Evolutionary conservation across 2,329 filamentous ascomycete species (phyloP), one percentile per base, ranked within the genome.

Genomic region (Sarocladium oryzae): DNA sequence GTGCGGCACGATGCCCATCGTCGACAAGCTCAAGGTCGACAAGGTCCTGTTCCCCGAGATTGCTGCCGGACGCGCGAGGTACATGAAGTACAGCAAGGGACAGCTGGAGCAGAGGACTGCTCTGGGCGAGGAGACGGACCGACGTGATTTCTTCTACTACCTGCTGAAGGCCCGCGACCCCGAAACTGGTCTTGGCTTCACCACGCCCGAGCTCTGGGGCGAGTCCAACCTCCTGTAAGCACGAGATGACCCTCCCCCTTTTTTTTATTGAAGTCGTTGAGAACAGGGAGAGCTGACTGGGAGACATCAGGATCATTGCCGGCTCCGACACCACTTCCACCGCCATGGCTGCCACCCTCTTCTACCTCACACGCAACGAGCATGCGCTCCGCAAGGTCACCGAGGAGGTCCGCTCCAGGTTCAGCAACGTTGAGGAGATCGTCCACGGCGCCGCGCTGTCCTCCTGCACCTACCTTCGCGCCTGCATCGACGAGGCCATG

Each of bases 91-190:
- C 68, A 85, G 82, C 65, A 82, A 84, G 48, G 71, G 74, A 2
- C 85, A 88, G 66, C 75, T 86, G 36, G 76, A 76, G 13, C 80
- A 87, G 60, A 77, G 85, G 21, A 86, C 83, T 46, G 80, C 82
- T 54, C 69, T 85, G 23, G 83, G 83, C 24, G 81, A 82, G 56
- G 81, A 79, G 56, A 82, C 77, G 45, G 82, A 81, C 58, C 83
- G 85, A 30, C 81, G 84, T 52, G 86, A 89, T 62, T 88, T 89
- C 70, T 88, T 89, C 69, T 84, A 87, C 66, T 83, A 88, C 64
- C 75, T 89, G 10, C 76, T 89, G 54, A 84, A 83, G 60, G 85
- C 85, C 7, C 78, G 79, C 35, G 85, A 89, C 57, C 84, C 84
- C 11, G 84, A 88, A 61, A 87, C 84, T 0, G 84, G 84, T 50